A percentile compares a stretch with the other conserved stretches of the same genome.
phyloP scores from a whole-genome alignment of 2,329 filamentous ascomycete genomes.

The Monilinia vaccinii-corymbosi region DNA sequence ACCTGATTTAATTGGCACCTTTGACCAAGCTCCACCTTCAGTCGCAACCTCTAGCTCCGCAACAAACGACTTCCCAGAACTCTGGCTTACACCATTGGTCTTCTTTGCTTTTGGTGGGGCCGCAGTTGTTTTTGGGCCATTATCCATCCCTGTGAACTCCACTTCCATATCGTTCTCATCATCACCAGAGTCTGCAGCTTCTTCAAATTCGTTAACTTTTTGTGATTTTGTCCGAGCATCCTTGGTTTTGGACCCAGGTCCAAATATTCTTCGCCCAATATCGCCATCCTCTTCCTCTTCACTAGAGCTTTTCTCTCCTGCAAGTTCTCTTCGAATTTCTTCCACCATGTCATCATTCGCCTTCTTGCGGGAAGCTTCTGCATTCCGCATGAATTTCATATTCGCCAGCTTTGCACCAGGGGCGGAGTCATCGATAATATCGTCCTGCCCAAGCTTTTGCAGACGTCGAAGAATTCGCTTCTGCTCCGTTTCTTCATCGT shows the following conservation, averaged over 20 bases:
- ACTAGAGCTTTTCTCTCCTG: slow-evolving; percentile 50
- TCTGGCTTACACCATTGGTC: slow-evolving; percentile 9
- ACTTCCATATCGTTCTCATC: slow-evolving; percentile 30
- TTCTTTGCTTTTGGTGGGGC: slow-evolving; percentile 9
- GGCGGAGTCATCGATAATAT: slow-evolving; percentile 37
- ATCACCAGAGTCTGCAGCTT: slow-evolving; percentile 42
- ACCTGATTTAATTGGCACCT: slow-evolving; percentile 18
- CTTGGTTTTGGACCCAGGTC: slow-evolving; percentile 38
- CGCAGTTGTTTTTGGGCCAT: slow-evolving; percentile 2
- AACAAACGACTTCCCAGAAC: background rate
- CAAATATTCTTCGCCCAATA: slow-evolving; percentile 63
- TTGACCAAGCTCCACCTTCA: slow-evolving; percentile 30
- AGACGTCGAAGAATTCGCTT: slow-evolving; percentile 41
- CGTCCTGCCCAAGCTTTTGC: slow-evolving; percentile 36
- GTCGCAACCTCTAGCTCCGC: slow-evolving; percentile 10
- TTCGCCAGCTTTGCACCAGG: slow-evolving; percentile 61
- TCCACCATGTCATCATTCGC: slow-evolving; percentile 70
- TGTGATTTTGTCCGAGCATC: slow-evolving; percentile 27
- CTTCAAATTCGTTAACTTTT: slow-evolving; percentile 48
- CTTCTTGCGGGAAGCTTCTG: slow-evolving; percentile 68
- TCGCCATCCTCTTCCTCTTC: slow-evolving; percentile 45
- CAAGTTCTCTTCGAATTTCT: slow-evolving; percentile 62
- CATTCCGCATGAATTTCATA: slow-evolving; percentile 93
- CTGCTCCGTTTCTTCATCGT: slow-evolving; percentile 41
- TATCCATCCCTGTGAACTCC: slow-evolving; percentile 15